A percentile compares a stretch with the other conserved stretches of the same genome.
These are phyloP conservation scores for Candida morakotiae DNA, from an alignment of 805 yeast species.

Conservation along the genomic window DNA sequence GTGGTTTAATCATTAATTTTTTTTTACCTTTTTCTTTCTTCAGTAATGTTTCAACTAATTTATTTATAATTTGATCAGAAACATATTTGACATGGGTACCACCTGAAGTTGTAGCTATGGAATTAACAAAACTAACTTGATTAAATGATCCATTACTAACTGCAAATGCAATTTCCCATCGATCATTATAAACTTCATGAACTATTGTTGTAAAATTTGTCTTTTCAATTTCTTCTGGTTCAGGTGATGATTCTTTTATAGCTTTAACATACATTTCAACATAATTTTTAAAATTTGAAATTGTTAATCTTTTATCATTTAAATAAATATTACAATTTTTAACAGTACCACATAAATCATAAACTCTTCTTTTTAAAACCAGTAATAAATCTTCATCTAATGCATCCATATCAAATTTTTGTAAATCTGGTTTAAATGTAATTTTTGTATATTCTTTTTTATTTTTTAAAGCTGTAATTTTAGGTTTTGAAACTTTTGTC, in stretches of 20 bases:
- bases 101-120: constrained; percentile 95
- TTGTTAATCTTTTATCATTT: constrained; percentile 66
- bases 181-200: constrained; percentile 73
- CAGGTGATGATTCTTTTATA: constrained; percentile 48
- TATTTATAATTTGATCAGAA: constrained; percentile 77
- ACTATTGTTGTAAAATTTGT: constrained; percentile 55
- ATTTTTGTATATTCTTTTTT: constrained; percentile 80
- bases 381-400: constrained; percentile 81
- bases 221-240: constrained; percentile 28
- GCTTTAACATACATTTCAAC: constrained; percentile 88
- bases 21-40: constrained; percentile 64
- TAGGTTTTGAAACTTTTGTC: constrained; percentile 73
- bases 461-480: constrained; percentile 54
- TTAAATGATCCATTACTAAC: constrained; percentile 86
- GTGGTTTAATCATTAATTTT: constrained; percentile 72
- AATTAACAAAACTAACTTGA: constrained; percentile 94
- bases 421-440: constrained; percentile 82
- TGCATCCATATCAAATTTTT: constrained; percentile 77
- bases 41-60: constrained; percentile 61
- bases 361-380: constrained; percentile 88
- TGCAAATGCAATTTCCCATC: constrained; percentile 97
- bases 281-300: constrained; percentile 77
- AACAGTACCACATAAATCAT: constrained; percentile 92
- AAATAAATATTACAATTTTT: constrained; percentile 73
- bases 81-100: constrained; percentile 92